These are phyloP conservation scores for Trichoderma atroviride DNA, from an alignment of 2,329 filamentous ascomycete species.

Conservation along the genomic window DNA sequence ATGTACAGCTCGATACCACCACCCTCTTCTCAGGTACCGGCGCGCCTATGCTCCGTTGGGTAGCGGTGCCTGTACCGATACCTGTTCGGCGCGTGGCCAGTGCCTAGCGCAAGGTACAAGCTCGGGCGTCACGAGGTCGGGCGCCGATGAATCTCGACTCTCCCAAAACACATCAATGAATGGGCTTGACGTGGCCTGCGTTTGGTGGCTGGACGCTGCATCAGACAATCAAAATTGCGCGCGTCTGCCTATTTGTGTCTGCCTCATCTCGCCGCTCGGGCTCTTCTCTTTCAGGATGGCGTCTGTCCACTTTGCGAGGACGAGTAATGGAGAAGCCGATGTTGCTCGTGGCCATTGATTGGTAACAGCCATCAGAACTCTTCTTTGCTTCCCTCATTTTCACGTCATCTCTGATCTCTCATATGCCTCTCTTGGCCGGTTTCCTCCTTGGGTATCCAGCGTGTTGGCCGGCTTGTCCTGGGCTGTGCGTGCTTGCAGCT, in stretches of 20 bases:
- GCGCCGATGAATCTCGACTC: slow-evolving; percentile 18
- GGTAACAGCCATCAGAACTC: background rate
- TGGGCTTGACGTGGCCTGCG: slow-evolving; percentile 16
- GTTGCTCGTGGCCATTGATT: background rate
- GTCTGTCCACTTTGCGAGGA: background rate
- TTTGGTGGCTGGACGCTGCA: slow-evolving; percentile 1
- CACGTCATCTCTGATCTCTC: slow-evolving; percentile 4
- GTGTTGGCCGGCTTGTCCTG: background rate
- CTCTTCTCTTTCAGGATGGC: background rate
- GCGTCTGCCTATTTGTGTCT: background rate
- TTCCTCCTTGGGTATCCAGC: background rate
- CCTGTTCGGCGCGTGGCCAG: background rate
- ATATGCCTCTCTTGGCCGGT: background rate
- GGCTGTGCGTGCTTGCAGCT: background rate
- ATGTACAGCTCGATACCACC: background rate
- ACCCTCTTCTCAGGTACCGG: background rate
- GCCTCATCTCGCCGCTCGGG: background rate
- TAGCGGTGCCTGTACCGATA: background rate
- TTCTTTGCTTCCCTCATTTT: background rate
- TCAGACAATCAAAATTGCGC: background rate
- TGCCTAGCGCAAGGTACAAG: slow-evolving; percentile 21
- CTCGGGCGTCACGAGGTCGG: slow-evolving; percentile 4
- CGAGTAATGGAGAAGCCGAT: background rate
- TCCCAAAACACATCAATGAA: background rate
- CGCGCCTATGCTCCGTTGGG: background rate